Evolutionary conservation across 2,329 filamentous ascomycete species (phyloP).

Genomic region (Trichoderma semiorbis): DNA sequence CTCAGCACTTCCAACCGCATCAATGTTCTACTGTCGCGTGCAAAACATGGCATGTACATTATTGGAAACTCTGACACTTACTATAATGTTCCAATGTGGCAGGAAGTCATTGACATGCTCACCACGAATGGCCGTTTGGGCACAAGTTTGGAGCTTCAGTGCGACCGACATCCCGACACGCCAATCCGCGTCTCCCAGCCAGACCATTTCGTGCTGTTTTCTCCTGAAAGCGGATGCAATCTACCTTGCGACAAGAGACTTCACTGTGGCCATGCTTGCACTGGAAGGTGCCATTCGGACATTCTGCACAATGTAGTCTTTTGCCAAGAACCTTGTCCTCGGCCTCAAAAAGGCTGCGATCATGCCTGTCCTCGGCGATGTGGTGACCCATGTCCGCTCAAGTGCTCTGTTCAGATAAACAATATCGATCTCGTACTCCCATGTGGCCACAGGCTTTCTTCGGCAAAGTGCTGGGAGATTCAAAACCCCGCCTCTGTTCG

Average conservation of each 20-base stretch:
- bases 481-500: constrained; percentile 44
- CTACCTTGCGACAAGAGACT: constrained; percentile 48
- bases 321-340: constrained; percentile 44
- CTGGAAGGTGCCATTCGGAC: constrained; percentile 45
- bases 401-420: constrained; percentile 35
- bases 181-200: constrained; percentile 48
- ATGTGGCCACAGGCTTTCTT: constrained; percentile 41
- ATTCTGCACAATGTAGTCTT: constrained; percentile 44
- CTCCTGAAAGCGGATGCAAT: constrained; percentile 62
- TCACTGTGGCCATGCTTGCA: constrained; percentile 47
- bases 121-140: constrained; percentile 46
- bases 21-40: constrained; percentile 65
- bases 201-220: constrained; percentile 53
- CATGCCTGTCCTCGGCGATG: constrained; percentile 44
- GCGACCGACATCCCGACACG: constrained; percentile 56
- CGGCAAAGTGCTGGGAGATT: constrained; percentile 36
- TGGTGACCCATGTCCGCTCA: constrained; percentile 39
- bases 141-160: constrained; percentile 49
- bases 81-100: constrained; percentile 59
- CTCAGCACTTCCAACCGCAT: constrained; percentile 63
- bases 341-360: constrained; percentile 40
- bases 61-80: constrained; percentile 64
- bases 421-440: constrained; percentile 31
- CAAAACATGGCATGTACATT: constrained; percentile 67
- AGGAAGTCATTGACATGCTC: constrained; percentile 53